Percentiles rank a stretch among this genome's conserved stretches.
Conservation (phyloP, 208 protist genomes). For the Porcisia hertigi region DNA sequence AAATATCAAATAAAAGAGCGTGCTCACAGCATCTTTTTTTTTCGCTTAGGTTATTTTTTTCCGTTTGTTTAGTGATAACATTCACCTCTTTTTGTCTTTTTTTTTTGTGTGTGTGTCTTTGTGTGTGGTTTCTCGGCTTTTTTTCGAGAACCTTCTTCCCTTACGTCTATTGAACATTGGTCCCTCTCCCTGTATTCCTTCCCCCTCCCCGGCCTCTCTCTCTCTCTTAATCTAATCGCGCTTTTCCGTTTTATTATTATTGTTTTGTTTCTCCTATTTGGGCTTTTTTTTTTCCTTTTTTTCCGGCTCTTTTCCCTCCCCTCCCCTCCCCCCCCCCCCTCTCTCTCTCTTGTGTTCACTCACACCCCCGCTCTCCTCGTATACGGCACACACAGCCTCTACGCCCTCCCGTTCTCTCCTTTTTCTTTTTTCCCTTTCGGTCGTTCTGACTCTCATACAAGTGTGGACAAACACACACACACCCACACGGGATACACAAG, state of each 20-base stretch:
- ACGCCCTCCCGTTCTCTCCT: not conserved
- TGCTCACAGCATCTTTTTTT: not conserved
- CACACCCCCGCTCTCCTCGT: not conserved
- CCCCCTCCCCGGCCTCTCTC: not conserved
- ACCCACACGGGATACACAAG: not conserved
- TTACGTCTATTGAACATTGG: not conserved
- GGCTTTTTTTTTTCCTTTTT: conserved; percentile 3
- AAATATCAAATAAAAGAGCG: not conserved
- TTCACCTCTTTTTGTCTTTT: conserved; percentile 6
- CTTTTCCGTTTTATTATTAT: not conserved
- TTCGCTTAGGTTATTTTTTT: not conserved
- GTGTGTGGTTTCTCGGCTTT: too few species aligned
- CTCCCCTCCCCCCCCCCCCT: not conserved
- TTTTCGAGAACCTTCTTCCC: not conserved
- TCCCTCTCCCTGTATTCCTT: not conserved
- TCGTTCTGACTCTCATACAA: not conserved
- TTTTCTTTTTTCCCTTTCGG: not conserved
- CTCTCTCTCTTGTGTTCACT: not conserved
- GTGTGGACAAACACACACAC: not conserved
- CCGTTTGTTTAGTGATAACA: not conserved
- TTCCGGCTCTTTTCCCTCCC: not conserved
- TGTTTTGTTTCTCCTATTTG: conserved; percentile 17
- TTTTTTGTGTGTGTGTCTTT: not conserved
- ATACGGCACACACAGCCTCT: not conserved
- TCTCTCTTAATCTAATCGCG: not conserved